phyloP scores from a whole-genome alignment of 805 yeast species.

The Ogataea minuta region DNA sequence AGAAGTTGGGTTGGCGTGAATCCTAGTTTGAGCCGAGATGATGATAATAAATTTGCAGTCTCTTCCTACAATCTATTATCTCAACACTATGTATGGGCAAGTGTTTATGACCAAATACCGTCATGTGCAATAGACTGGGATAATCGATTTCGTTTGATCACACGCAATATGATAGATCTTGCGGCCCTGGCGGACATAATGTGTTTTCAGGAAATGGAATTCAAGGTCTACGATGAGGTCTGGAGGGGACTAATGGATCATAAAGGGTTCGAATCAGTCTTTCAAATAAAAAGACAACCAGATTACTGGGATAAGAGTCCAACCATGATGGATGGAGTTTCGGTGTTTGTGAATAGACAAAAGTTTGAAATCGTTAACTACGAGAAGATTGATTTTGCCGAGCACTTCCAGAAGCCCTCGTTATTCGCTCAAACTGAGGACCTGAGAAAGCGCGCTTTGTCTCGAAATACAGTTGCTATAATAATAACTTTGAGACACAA shows the following conservation, averaged over 20 bases:
- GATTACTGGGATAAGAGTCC: conserved; percentile 48
- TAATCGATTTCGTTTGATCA: conserved; percentile 44
- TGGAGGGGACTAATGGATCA: conserved; percentile 25
- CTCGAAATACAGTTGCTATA: conserved; percentile 57
- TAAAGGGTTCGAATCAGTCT: conserved; percentile 45
- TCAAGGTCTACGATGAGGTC: conserved; percentile 24
- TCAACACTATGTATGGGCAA: conserved; percentile 57
- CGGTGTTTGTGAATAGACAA: conserved; percentile 48
- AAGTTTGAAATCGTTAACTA: conserved; percentile 43
- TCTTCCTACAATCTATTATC: conserved; percentile 36
- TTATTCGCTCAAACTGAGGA: conserved; percentile 36
- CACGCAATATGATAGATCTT: conserved; percentile 37
- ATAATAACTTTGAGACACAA: conserved; percentile 48
- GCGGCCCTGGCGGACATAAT: conserved; percentile 46
- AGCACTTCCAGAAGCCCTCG: conserved; percentile 25
- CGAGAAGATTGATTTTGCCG: conserved; percentile 34
- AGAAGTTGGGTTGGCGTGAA: conserved; percentile 19
- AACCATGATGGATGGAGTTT: conserved; percentile 58
- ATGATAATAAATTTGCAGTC: conserved; percentile 25
- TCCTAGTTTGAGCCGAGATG: conserved; percentile 3
- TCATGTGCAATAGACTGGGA: conserved; percentile 47
- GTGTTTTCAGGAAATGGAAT: conserved; percentile 46
- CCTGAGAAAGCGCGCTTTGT: conserved; percentile 36
- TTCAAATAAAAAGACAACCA: conserved; percentile 50
- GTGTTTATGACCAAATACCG: conserved; percentile 52